A percentile compares a stretch with the other conserved stretches of the same genome.
These are phyloP conservation scores for Diaporthe sp. DNA, from an alignment of 2,329 filamentous ascomycete genomes.

Conservation along the genomic window DNA sequence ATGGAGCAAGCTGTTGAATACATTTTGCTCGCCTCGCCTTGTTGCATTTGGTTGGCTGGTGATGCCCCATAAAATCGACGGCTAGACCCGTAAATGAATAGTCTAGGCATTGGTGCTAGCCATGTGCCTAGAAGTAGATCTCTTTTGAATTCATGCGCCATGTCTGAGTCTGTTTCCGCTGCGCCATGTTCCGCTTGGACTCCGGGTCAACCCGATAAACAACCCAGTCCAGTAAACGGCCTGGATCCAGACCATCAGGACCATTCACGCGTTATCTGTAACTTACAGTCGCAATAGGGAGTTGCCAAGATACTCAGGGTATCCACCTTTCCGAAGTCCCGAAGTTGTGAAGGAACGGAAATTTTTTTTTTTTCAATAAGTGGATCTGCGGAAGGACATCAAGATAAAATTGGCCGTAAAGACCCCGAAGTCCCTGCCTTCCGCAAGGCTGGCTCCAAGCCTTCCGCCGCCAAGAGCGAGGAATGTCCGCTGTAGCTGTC, in stretches of 20 bases:
- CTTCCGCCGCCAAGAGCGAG: conserved; percentile 20
- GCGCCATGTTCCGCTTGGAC: neutral
- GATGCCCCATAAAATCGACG: neutral
- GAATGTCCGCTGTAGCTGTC: neutral
- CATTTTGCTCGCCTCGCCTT: neutral
- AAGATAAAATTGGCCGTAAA: conserved; percentile 19
- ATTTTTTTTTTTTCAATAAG: conserved; percentile 20
- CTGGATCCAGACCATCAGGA: neutral
- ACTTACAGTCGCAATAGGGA: conserved; percentile 1
- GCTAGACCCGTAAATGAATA: neutral
- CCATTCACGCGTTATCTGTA: neutral
- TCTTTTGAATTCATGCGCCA: neutral
- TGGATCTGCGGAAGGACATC: conserved; percentile 14
- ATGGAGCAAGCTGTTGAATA: neutral
- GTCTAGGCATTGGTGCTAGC: neutral
- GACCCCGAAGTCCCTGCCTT: conserved; percentile 10
- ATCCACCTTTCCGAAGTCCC: conserved; percentile 35
- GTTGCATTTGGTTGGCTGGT: neutral
- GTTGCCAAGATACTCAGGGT: conserved; percentile 4
- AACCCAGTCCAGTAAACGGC: neutral
- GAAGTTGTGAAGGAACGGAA: conserved; percentile 3
- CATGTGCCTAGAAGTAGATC: neutral
- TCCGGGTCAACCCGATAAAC: neutral
- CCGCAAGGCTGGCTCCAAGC: conserved; percentile 22
- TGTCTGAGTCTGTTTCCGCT: neutral